These are phyloP conservation scores for Tephrocybe sp. DNA, from an alignment of 768 basidiomycete species.

Conservation along the genomic window DNA sequence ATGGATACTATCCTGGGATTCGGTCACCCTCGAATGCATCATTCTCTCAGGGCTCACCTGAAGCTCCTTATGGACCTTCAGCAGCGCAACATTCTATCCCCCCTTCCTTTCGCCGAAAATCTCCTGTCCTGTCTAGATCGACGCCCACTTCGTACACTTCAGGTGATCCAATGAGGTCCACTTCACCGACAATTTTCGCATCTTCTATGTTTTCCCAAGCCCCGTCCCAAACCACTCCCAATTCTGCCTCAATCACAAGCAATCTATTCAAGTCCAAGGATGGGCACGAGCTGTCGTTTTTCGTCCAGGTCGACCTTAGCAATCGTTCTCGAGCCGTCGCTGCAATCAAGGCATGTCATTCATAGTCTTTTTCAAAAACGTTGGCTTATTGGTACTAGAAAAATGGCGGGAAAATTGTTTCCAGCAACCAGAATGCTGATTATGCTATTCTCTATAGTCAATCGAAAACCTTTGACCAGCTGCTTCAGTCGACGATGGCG, in stretches of 20 bases:
- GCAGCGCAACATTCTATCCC: slow-evolving; percentile 16
- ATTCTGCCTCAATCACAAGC: slow-evolving; percentile 14
- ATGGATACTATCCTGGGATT: no score
- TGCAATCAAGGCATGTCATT: slow-evolving; percentile 58
- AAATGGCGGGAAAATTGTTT: slow-evolving; percentile 62
- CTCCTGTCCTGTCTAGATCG: slow-evolving; percentile 9
- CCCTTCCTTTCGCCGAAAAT: slow-evolving; percentile 17
- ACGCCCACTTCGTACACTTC: slow-evolving; percentile 10
- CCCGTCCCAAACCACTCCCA: slow-evolving; percentile 1
- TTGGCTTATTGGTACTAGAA: slow-evolving; percentile 39
- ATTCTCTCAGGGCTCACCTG: neutral
- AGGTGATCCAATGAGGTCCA: slow-evolving; percentile 10
- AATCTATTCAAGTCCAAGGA: slow-evolving; percentile 43
- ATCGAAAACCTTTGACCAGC: slow-evolving; percentile 50
- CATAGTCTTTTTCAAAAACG: neutral
- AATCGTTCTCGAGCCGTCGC: slow-evolving; percentile 50
- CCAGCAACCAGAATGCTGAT: slow-evolving; percentile 55
- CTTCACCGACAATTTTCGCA: slow-evolving; percentile 6
- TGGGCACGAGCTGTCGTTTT: slow-evolving; percentile 53
- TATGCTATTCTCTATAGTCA: slow-evolving; percentile 57
- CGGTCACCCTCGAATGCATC: neutral
- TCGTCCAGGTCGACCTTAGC: slow-evolving; percentile 67
- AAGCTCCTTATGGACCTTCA: neutral
- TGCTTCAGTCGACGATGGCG: slow-evolving; percentile 33
- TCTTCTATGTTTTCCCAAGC: slow-evolving; percentile 4